Conservation (phyloP, 257 asterid species). For the Vinca minor region DNA sequence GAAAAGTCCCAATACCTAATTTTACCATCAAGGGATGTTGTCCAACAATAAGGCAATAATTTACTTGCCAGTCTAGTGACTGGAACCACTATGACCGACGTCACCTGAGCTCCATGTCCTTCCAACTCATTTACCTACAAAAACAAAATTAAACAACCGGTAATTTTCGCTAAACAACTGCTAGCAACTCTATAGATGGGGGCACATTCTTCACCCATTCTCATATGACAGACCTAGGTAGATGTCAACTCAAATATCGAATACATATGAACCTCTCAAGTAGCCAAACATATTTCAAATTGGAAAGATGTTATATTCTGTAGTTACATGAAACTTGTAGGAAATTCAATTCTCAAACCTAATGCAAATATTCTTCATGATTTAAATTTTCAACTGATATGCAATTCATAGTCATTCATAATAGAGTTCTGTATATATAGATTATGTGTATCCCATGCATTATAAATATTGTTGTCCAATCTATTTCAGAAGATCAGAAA, state of each 20-base stretch:
- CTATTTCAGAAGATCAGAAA: no score
- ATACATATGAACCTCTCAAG: neutral
- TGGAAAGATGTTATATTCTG: neutral
- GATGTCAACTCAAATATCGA: neutral
- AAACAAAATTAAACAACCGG: neutral
- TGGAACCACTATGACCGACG: constrained; percentile 80
- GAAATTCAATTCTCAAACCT: neutral
- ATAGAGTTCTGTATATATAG: no score
- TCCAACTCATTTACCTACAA: constrained; percentile 72
- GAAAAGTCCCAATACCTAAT: constrained; percentile 85
- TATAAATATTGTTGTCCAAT: no score
- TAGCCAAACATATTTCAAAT: no score
- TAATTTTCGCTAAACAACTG: neutral
- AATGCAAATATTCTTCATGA: neutral
- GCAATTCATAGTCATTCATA: neutral
- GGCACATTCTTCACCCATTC: neutral
- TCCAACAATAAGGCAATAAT: constrained; percentile 66
- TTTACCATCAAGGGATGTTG: constrained; percentile 84
- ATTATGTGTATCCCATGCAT: no score
- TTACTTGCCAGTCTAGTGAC: constrained; percentile 39
- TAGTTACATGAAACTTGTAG: neutral
- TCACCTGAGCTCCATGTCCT: constrained; percentile 68
- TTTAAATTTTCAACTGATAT: neutral
- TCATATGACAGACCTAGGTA: neutral
- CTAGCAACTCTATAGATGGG: neutral